phyloP scores from a whole-genome alignment of 2,329 filamentous ascomycete species.

The Dactylella cylindrospora region DNA sequence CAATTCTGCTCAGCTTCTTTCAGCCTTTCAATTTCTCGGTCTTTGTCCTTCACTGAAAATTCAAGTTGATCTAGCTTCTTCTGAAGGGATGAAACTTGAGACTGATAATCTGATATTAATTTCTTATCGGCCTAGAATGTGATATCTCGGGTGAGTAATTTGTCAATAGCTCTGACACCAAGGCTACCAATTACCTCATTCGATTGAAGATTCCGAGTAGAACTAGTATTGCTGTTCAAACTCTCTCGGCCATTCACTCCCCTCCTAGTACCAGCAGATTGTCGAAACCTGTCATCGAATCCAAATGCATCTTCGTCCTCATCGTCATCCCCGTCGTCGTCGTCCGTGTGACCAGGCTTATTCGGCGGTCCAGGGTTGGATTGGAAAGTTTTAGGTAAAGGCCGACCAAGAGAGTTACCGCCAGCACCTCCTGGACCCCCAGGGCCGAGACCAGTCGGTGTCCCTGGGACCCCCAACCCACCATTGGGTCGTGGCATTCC shows the following conservation, averaged over 20 bases:
- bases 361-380: slow-evolving; percentile 96
- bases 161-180: not conserved
- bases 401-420: slow-evolving; percentile 57
- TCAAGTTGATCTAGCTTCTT: slow-evolving; percentile 74
- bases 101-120: slow-evolving; percentile 75
- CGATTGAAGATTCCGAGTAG: slow-evolving; percentile 54
- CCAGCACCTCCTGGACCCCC: slow-evolving; percentile 23
- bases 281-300: slow-evolving; percentile 55
- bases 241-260: slow-evolving; percentile 55
- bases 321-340: slow-evolving; percentile 65
- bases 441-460: slow-evolving; percentile 34
- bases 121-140: slow-evolving; percentile 64
- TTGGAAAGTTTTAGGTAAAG: slow-evolving; percentile 84
- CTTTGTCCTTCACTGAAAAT: slow-evolving; percentile 67
- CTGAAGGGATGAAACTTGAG: slow-evolving; percentile 72
- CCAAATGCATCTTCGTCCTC: slow-evolving; percentile 66
- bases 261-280: slow-evolving; percentile 45
- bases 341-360: slow-evolving; percentile 25
- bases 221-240: slow-evolving; percentile 54
- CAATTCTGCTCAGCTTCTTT: slow-evolving; percentile 61
- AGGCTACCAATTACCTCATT: slow-evolving; percentile 46
- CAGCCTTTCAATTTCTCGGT: slow-evolving; percentile 66
- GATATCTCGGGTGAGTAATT: not conserved
- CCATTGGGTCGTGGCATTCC: slow-evolving; percentile 50
- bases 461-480: slow-evolving; percentile 49